Evolutionary conservation across 139 green algal species (phyloP), one percentile per base, ranked within the genome.

Genomic region (Chlamydomonas incerta): DNA sequence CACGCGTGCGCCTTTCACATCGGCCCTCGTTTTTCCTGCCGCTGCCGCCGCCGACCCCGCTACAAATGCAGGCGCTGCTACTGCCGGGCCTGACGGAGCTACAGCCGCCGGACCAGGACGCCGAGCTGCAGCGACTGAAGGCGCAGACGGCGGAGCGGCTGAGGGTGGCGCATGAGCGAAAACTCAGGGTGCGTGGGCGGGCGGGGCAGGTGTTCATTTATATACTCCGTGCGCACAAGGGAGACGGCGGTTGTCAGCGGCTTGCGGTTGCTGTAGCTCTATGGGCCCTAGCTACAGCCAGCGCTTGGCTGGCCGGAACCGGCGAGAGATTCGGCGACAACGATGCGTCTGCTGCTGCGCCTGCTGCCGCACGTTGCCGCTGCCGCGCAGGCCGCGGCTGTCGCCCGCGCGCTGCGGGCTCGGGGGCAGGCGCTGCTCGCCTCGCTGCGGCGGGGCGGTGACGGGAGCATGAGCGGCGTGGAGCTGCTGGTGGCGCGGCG

Each of bases 1-100:
- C n/a, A n/a, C n/a, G n/a, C n/a, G n/a, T n/a, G n/a, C n/a, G n/a
- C n/a, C n/a, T n/a, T n/a, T n/a, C n/a, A n/a, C n/a, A n/a, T n/a
- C n/a, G n/a, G n/a, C n/a, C n/a, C n/a, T n/a, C n/a, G n/a, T n/a
- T n/a, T n/a, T n/a, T n/a, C n/a, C n/a, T n/a, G n/a, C 41, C 41
- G 41, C 41, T 5, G 41, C 41, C 41, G 6, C 41, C 60, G 28
- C 34, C n/a, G n/a, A n/a, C n/a, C n/a, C n/a, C n/a, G n/a, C n/a
- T n/a, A n/a, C n/a, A n/a, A n/a, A n/a, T n/a, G 34, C 75, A 82
- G 75, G 60, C 75, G 20, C 34, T 82, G 75, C 63, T 83, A n/a
- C 62, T 74, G 41, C 76, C 63, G 15, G 76, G 76, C 6, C 63
- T 65, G 5, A 83, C 76, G 15, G 76, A 83, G 63, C 6, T 63